phyloP scores from a whole-genome alignment of 1,139 yeast genomes.

The Sugiyamaella neomexicana region DNA sequence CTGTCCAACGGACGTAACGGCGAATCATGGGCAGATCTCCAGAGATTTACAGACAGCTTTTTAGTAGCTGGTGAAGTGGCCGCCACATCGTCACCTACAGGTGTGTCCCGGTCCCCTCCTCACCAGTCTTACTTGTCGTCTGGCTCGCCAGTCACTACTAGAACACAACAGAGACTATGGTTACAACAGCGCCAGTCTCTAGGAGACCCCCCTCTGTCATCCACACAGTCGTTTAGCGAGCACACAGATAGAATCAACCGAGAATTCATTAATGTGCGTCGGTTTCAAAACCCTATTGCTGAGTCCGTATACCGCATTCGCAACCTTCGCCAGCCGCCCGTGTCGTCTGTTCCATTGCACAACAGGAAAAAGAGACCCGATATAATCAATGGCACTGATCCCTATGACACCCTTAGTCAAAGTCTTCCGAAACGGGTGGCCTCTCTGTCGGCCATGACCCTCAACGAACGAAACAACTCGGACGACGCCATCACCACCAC shows the following conservation, averaged over 20 bases:
- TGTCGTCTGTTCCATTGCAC: conserved; percentile 2
- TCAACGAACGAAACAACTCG: conserved; percentile 15
- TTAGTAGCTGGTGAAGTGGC: not conserved
- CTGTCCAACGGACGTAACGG: no score
- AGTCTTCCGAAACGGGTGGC: conserved; percentile 29
- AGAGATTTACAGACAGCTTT: conserved; percentile 7
- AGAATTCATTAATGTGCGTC: conserved; percentile 68
- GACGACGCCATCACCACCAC: not conserved
- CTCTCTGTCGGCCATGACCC: conserved; percentile 29
- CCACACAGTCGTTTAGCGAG: conserved; percentile 39
- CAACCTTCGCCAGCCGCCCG: conserved; percentile 22
- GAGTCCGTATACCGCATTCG: conserved; percentile 54
- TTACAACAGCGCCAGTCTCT: conserved; percentile 77
- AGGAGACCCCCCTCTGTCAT: conserved; percentile 38
- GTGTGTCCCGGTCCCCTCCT: no score
- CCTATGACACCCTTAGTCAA: conserved; percentile 27
- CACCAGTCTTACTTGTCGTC: no score
- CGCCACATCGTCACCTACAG: no score
- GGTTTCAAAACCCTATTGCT: conserved; percentile 67
- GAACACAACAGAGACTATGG: conserved; percentile 85
- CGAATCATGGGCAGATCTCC: conserved; percentile 29
- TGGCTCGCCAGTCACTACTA: conserved; percentile 47
- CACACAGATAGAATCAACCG: conserved; percentile 71
- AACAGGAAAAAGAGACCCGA: conserved; percentile 10
- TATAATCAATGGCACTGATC: conserved; percentile 7